Evolutionary conservation across 2,329 filamentous ascomycete species (phyloP).

Genomic region (Leptographium procerum): DNA sequence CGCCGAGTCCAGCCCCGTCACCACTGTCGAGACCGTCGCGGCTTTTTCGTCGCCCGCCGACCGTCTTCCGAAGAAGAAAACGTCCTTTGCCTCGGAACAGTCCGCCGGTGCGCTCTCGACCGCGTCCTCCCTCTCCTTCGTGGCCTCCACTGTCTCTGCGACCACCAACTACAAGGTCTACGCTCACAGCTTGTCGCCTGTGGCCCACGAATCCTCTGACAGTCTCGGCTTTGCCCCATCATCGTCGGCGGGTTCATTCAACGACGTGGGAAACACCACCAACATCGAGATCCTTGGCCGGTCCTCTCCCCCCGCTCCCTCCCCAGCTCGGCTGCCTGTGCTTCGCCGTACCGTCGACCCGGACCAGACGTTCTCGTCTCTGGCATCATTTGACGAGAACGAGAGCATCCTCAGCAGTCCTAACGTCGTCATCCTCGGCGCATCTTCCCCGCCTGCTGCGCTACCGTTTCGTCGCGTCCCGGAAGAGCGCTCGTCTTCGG

Average conservation of each 20-base stretch:
- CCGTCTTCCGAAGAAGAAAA: slow-evolving; percentile 15
- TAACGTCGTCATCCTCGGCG: slow-evolving; percentile 41
- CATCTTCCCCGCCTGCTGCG: slow-evolving; percentile 19
- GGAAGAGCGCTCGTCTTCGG: neutral
- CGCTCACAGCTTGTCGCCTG: slow-evolving; percentile 31
- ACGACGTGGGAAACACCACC: neutral
- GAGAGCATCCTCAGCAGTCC: neutral
- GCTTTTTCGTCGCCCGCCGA: neutral
- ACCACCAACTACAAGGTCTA: slow-evolving; percentile 45
- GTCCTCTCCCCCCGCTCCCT: slow-evolving; percentile 33
- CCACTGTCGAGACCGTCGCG: neutral
- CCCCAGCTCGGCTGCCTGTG: slow-evolving; percentile 16
- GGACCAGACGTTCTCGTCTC: slow-evolving; percentile 9
- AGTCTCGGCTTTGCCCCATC: slow-evolving; percentile 26
- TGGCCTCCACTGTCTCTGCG: slow-evolving; percentile 38
- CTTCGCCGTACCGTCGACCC: slow-evolving; percentile 9
- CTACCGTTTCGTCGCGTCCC: neutral
- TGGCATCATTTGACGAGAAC: slow-evolving; percentile 7
- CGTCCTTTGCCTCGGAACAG: slow-evolving; percentile 27
- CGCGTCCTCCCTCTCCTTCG: slow-evolving; percentile 16
- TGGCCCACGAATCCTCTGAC: slow-evolving; percentile 23
- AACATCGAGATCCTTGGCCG: slow-evolving; percentile 31
- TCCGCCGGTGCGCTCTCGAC: slow-evolving; percentile 12
- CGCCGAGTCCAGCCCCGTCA: neutral
- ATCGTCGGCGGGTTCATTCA: slow-evolving; percentile 19